Base-by-base conservation (phyloP, 2,329 filamentous ascomycete genomes). In the Raffaelea arxii region DNA sequence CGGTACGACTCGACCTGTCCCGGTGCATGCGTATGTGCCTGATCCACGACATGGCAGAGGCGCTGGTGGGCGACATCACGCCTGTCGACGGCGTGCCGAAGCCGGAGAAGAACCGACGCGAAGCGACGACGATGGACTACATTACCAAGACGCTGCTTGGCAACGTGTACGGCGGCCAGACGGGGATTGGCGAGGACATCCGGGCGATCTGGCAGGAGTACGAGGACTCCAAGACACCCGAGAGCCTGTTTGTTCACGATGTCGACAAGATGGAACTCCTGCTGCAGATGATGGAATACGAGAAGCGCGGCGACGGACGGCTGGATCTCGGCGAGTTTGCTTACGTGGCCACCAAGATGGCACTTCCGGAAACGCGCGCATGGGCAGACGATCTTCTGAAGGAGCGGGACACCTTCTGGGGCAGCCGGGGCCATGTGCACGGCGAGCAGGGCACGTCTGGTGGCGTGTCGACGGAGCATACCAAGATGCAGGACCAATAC, bases 231-330 rank as follows among this genome's bases (percentile, higher is more conserved):
- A 59, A 82, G 67, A 97, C 92, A 9, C 68, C 82, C 14, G 91
- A 98, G 62, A 86, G 84, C 55, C 74, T 82, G 51, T 97, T 91
- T 53, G 92, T 98, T 38, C 92, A 98, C 63, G 92, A 98, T 62
- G 79, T 98, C 49, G 92, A 98, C 67, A 97, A 97, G 80, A 81
- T 98, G 64, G 92, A 98, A 69, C 70, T 98, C 54, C 67, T 98
- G 51, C 69, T 94, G 59, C 92, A 98, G 70, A 96, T 96, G 86
- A 71, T 94, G 25, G 92, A 98, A 65, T 98, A 98, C 60, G 92
- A 98, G 75, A 82, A 84, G 57, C 68, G 74, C 12, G 72, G 78
- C 43, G 66, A 80, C 46, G 78, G 47, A 11, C 66, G 69, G 52
- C 63, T 88, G 35, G 88, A 97, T 62, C 68, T 98, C 43, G 79